Evolutionary conservation across 148 eudicot species (phyloP), one percentile per base, ranked within the genome.

Genomic region (Vaccinium myrtillus): DNA sequence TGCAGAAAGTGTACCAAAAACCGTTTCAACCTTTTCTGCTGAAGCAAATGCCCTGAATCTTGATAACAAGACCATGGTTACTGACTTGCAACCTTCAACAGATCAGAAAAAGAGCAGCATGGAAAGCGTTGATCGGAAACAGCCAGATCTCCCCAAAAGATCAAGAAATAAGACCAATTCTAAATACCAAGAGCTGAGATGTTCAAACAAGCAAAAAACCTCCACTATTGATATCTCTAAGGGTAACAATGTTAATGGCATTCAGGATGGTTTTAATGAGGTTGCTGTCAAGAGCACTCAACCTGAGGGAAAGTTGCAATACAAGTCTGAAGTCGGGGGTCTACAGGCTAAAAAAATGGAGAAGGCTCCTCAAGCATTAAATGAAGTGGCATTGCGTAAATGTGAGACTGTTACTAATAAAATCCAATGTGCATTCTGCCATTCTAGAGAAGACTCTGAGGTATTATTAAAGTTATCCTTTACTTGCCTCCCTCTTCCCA

Each of bases 351-450:
- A 77, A 54, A 67, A 81, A 81, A 67, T 14, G 23, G 78, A 85
- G 80, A 87, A 86, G 46, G 75, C 54, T 80, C 32, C 36, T 86
- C 80, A 75, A 49, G 70, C 77, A 6, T 69, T 39, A 54, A 77
- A 80, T 39, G 63, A 86, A 77, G 86, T 59, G 50, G 79, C 87
- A 77, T 87, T 93, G 89, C 91, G 69, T 14, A 94, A 92, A 86
- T 92, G 94, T 83, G 86, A 86, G 21, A 85, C 77, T 39, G 73
- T 18, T 75, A 54, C 87, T 36, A 88, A 77, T 8, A 86, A 81
- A 78, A 14, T 82, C 10, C 83, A 75, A 73, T 96, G 99, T 89
- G 95, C 94, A 61, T 96, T 96, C 86, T 96, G 98, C 85, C 95
- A 87, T 59, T 91, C 94, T 73, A 50, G 91, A 58, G 93, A 92